phyloP scores from a whole-genome alignment of 23 red algal genomes.

The Gracilaria caudata region DNA sequence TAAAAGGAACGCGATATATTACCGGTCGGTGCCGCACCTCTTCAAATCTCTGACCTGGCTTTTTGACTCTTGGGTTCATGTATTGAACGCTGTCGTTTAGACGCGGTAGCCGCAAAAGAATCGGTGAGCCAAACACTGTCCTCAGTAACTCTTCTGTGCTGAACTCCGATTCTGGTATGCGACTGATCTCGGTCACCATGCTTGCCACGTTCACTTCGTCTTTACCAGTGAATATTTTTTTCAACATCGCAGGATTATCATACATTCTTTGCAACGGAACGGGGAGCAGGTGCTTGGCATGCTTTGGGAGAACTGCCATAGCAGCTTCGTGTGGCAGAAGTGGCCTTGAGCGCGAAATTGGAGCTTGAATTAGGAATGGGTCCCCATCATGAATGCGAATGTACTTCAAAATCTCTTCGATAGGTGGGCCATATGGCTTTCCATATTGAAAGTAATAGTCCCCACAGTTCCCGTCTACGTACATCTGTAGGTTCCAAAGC shows the following conservation, averaged over 20 bases:
- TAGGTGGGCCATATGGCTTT: conserved; percentile 67
- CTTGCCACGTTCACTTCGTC: conserved; percentile 45
- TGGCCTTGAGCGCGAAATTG: conserved; percentile 57
- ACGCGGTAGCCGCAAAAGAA: conserved; percentile 40
- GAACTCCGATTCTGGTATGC: conserved; percentile 58
- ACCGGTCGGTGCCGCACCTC: conserved; percentile 24
- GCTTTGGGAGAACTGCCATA: conserved; percentile 70
- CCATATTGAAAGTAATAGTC: conserved; percentile 78
- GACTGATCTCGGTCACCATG: conserved; percentile 26
- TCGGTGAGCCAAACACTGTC: conserved; percentile 19
- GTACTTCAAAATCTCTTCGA: conserved; percentile 42
- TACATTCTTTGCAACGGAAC: conserved; percentile 52
- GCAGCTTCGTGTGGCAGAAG: conserved; percentile 68
- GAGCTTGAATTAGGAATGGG: conserved; percentile 48
- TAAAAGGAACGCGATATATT: conserved; percentile 32
- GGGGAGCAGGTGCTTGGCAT: conserved; percentile 71
- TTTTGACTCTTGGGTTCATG: conserved; percentile 21
- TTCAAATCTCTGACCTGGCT: conserved; percentile 46
- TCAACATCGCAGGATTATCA: neutral
- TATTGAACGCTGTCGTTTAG: neutral
- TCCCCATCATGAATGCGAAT: conserved; percentile 70
- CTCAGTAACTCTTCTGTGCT: conserved; percentile 22
- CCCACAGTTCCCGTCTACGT: conserved; percentile 79
- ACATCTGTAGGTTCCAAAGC: conserved; percentile 86
- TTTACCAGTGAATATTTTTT: conserved; percentile 31